Evolutionary conservation across 306 rosid genomes (phyloP), one percentile per base, ranked within the genome.

Genomic region (Betula pendula): DNA sequence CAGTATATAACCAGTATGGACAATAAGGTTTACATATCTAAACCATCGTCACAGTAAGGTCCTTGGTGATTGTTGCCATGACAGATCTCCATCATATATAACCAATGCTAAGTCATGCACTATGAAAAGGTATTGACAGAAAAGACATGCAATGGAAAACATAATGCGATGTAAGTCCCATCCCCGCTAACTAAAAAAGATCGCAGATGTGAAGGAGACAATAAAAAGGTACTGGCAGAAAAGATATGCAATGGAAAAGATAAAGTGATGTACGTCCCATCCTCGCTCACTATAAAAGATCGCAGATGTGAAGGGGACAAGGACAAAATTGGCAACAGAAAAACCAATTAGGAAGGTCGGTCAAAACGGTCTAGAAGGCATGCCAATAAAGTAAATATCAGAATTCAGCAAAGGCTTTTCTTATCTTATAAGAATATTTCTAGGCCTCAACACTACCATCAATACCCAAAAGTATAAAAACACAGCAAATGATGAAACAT

Each of bases 251-350:
- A 45, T n/a, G n/a, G n/a, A n/a, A n/a, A n/a, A n/a, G n/a, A n/a
- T n/a, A n/a, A n/a, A n/a, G n/a, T n/a, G n/a, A n/a, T 45, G 15
- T 45, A 13, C 1, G 42, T 6, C 15, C 31, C 31, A 9, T 11
- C 63, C 63, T 6, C 63, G 8, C 59, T 52, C 59, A 49, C 53
- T 1, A 49, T 52, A 7, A 52, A 52, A 17, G 24, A n/a, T 52
- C 2, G 59, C 20, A 52, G 59, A n/a, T 52, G 59, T 45, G 15
- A 45, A 22, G 55, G 13, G 16, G 63, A 56, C 33, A 56, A 24
- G 63, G 20, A 27, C 68, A 31, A 29, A 14, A 17, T n/a, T 62
- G 68, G 68, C 68, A 62, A 33, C 68, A 31, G 68, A 62, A 62
- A 62, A 62, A 62, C 16, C 22, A 62, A 62, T 16, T 31, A 31